Evolutionary conservation across 2,329 filamentous ascomycete species (phyloP).

Genomic region (Ophiostoma angusticollis): DNA sequence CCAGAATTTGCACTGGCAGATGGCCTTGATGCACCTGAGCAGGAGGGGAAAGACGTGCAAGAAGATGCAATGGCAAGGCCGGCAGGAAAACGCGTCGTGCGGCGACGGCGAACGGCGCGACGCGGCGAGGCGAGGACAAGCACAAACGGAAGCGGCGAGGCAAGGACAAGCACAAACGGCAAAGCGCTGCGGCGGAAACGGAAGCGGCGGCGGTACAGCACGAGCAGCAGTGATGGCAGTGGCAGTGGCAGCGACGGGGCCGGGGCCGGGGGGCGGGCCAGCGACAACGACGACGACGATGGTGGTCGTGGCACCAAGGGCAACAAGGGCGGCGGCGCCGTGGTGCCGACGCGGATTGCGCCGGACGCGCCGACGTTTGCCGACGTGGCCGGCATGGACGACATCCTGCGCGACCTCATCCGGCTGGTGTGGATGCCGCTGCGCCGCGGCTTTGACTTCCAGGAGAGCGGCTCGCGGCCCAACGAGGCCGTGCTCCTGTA

Average conservation of each 20-base stretch:
- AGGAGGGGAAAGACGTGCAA: too few relatives aligned
- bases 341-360: constrained; percentile 39
- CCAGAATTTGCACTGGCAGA: too few relatives aligned
- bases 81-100: not conserved
- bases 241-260: constrained; percentile 27
- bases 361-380: constrained; percentile 55
- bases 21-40: too few relatives aligned
- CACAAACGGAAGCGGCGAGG: not conserved
- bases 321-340: constrained; percentile 39
- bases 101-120: not conserved
- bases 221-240: not conserved
- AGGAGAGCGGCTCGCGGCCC: constrained; percentile 52
- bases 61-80: too few relatives aligned
- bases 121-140: not conserved
- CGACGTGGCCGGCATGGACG: constrained; percentile 66
- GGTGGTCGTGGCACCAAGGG: too few relatives aligned
- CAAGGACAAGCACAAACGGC: not conserved
- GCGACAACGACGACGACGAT: constrained; percentile 2
- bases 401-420: constrained; percentile 55
- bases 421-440: constrained; percentile 64
- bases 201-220: constrained; percentile 5
- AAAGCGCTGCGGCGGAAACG: constrained; percentile 14
- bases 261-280: too few relatives aligned
- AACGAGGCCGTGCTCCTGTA: constrained; percentile 66
- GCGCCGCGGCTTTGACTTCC: constrained; percentile 52